These are phyloP conservation scores for Amanita brunnescens DNA, from an alignment of 768 basidiomycete species.

Conservation along the genomic window DNA sequence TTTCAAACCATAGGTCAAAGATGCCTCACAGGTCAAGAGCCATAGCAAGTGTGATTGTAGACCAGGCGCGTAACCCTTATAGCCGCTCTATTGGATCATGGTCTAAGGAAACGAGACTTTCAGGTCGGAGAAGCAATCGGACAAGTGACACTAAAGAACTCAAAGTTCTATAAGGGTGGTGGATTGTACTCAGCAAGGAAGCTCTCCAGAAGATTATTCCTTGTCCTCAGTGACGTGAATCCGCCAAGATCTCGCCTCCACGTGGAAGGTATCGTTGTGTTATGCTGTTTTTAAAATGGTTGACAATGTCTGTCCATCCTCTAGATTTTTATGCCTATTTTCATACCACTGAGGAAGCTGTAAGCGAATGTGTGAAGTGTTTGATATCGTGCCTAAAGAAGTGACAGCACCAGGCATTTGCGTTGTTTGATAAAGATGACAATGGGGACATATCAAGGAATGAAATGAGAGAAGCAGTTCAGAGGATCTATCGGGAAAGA, in stretches of 20 bases:
- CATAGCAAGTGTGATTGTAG: conserved; percentile 61
- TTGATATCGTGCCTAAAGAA: conserved; percentile 7
- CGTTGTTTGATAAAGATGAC: conserved; percentile 70
- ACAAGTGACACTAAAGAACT: conserved; percentile 62
- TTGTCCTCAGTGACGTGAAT: conserved; percentile 46
- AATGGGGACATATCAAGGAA: conserved; percentile 72
- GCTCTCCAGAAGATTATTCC: conserved; percentile 62
- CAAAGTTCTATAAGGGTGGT: conserved; percentile 47
- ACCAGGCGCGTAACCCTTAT: conserved; percentile 36
- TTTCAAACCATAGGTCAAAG: conserved; percentile 11
- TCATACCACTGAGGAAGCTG: conserved; percentile 60
- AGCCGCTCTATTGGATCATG: not conserved
- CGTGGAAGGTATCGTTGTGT: conserved; percentile 45
- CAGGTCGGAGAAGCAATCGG: conserved; percentile 56
- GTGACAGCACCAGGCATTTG: conserved; percentile 54
- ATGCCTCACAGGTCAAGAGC: conserved; percentile 38
- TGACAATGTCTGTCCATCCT: conserved; percentile 1
- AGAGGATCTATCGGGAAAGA: conserved; percentile 70
- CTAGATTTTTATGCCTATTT: conserved; percentile 77
- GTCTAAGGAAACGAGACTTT: not conserved
- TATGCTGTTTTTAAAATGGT: not conserved
- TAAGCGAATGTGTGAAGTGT: conserved; percentile 20
- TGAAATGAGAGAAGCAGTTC: conserved; percentile 80
- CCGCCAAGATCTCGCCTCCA: conserved; percentile 54
- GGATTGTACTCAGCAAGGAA: conserved; percentile 55